Evolutionary conservation across 2,329 filamentous ascomycete genomes (phyloP), one percentile per base, ranked within the genome.

Genomic region (Sphaceloma murrayae): DNA sequence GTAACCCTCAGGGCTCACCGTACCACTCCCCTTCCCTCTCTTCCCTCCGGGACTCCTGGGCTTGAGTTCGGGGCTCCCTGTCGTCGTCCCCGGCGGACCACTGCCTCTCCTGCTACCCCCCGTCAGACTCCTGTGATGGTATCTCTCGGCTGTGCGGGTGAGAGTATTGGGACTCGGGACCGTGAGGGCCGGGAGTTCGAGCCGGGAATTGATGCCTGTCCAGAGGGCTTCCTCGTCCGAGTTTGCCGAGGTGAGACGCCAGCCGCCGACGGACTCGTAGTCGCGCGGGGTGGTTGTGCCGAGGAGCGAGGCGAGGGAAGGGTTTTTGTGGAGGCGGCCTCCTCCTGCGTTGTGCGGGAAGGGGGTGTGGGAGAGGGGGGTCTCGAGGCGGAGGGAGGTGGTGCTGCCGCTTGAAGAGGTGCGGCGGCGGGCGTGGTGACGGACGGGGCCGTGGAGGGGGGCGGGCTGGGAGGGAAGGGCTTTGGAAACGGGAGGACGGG

Each of bases 201-300:
- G 54, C 10, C 64, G 50, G n/a, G 58, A 60, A 44, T 67, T 67
- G 51, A 67, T 64, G 45, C 59, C 58, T 52, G 67, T 62, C 65
- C 65, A 68, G 9, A 65, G 42, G 2, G 63, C 65, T 50, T 67
- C 64, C 32, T 67, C 65, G 4, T 65, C 62, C 1, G 62, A 59
- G 7, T 50, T 46, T 18, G 59, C 59, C 9, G 57, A 58, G 3
- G 59, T 49, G 11, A 62, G 54, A n/a, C 55, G 54, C 57, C 57
- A 59, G 0, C 66, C 66, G 18, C 66, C 66, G 1, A 68, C 60
- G 42, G 64, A 64, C 46, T 68, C 66, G 39, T 61, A 68, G 49
- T 68, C 66, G 24, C 63, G 54, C 3, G 49, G 50, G 11, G 42
- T 45, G 5, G 46, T 55, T 18, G 54, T 56, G 18, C 57, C 55